Evolutionary conservation across 2,329 filamentous ascomycete species (phyloP), one percentile per base, ranked within the genome.

Genomic region (Penicillium glabrum): DNA sequence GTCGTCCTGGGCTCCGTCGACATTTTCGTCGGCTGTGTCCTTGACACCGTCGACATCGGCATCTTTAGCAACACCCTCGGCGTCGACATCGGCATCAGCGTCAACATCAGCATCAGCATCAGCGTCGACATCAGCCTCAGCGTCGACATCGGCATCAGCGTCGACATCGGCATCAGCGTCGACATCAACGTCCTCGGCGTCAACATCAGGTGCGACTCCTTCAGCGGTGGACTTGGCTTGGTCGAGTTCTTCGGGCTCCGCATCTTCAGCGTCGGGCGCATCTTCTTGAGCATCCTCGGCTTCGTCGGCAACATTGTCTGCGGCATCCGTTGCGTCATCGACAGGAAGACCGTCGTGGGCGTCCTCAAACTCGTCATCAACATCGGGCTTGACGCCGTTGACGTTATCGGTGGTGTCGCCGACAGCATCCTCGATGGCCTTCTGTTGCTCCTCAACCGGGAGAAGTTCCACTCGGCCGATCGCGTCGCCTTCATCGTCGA

Each of bases 391-490:
- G 11, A n/a, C 79, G 41, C 77, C 77, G 61, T 83, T 77, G 29
- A 80, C 78, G 60, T 81, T 77, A 56, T 80, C 58, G 21, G 51
- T 68, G 50, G 79, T 80, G 46, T 79, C 76, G 57, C 83, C 77
- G 41, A 79, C 80, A 57, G 81, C 79, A 55, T 80, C 61, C 51
- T 68, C 67, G 31, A 64, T 64, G 11, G 69, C 51, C 41, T 67
- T 58, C 31, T 59, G 33, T 23, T 67, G 64, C 54, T 67, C 71
- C 41, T 71, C 76, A 4, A 63, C 39, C 10, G 66, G 62, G 6
- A 67, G 58, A 35, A 63, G 51, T 29, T 71, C 67, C 19, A 66
- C 71, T 19, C 69, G 71, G 6, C 71, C 74, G 47, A 75, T 70
- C 27, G 68, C 68, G 59, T 75, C 73, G 11, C 71, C 70, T 16